Base-by-base conservation (phyloP, 2,329 filamentous ascomycete genomes). In the Hypoxylon sp. region DNA sequence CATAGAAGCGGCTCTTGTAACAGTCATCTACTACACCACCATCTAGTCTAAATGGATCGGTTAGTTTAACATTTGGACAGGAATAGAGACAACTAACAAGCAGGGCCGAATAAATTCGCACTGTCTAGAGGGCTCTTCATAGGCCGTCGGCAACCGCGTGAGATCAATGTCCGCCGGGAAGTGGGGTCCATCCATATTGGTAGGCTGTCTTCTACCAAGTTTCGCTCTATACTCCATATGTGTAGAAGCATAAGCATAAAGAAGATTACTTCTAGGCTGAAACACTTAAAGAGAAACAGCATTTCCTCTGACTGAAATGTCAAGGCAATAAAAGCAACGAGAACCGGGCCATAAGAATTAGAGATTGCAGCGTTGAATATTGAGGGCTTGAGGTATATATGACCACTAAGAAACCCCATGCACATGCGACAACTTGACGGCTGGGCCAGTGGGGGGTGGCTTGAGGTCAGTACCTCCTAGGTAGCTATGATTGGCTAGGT, bases 11-110 rank as follows among this genome's bases (percentile, higher is more conserved):
- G 16, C 59, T 65, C 27, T 61, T 61, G 8, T 61, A 56, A 19
- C 70, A 73, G n/a, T 72, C 56, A n/a, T 74, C 70, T 2, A 69
- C 29, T 12, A 71, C 50, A 5, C 46, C 50, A 1, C 34, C 30
- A 8, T 16, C 52, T 25, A 73, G 69, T 27, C 71, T 74, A 14
- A 7, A 32, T 25, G 12, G 11, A 12, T 4, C 5, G 4, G 16
- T 65, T 43, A 65, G 63, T 14, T 34, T 50, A 8, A 45, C 27
- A 45, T 2, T 2, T 2, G 14, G 9, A 14, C 8, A 2, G n/a
- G 16, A n/a, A 12, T 5, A 21, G 14, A 39, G 19, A 12, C 6
- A 16, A 50, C 57, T 50, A 12, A 65, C 57, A 12, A 16, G 39
- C 53, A 53, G 11, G 12, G 6, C 16, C 41, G 21, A 16, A 29